Conservation (phyloP, 2,329 filamentous ascomycete genomes). For the Botrytis tulipae region DNA sequence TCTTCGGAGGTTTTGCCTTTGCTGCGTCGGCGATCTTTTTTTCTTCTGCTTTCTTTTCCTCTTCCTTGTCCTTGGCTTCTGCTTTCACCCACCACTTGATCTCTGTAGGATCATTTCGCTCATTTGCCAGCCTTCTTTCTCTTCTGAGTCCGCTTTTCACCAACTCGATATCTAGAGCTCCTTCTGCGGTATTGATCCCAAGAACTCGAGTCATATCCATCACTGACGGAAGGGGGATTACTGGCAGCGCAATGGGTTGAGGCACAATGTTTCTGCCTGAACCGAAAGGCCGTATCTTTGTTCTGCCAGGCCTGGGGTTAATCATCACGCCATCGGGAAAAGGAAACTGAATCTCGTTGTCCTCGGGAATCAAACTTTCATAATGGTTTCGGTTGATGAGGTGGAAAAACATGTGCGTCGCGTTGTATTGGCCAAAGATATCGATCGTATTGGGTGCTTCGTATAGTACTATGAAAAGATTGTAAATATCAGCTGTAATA, state of each 20-base stretch:
- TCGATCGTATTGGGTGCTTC: background rate
- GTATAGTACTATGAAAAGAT: conserved; percentile 1
- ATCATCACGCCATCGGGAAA: background rate
- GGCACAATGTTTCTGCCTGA: background rate
- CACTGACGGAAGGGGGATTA: background rate
- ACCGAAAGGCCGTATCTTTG: background rate
- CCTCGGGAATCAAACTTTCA: background rate
- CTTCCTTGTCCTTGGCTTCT: background rate
- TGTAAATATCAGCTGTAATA: conserved; percentile 9
- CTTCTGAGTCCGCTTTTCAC: background rate
- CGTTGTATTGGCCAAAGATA: conserved; percentile 10
- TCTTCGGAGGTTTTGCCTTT: too few relatives aligned
- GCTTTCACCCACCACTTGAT: background rate
- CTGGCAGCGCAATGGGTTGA: background rate
- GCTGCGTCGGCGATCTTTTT: background rate
- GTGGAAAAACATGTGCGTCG: background rate
- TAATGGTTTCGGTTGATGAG: background rate
- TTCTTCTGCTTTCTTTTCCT: background rate
- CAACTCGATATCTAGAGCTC: background rate
- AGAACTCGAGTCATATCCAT: background rate
- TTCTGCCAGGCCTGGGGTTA: background rate
- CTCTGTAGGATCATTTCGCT: background rate
- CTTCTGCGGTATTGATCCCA: background rate
- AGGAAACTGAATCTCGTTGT: background rate
- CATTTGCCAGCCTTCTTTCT: background rate